Evolutionary conservation across 2,329 filamentous ascomycete genomes (phyloP).

Genomic region (Pezicula radicicola): DNA sequence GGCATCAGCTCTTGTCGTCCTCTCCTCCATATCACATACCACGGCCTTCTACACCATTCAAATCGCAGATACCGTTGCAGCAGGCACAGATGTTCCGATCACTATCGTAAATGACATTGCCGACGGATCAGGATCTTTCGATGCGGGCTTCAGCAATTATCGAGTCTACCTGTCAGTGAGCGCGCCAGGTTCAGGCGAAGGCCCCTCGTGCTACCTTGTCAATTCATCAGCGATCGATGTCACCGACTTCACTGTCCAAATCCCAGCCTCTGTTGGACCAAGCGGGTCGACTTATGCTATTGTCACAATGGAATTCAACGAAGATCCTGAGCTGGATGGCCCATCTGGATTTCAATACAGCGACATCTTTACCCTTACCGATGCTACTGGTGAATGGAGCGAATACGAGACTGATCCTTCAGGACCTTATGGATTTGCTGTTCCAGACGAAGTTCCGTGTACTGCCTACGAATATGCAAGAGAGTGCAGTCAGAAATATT

Average conservation of each 20-base stretch:
- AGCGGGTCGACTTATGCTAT: conserved; percentile 28
- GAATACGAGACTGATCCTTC: background rate
- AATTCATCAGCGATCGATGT: conserved; percentile 26
- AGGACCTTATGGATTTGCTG: background rate
- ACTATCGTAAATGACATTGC: conserved; percentile 28
- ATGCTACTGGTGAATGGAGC: background rate
- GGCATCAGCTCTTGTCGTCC: background rate
- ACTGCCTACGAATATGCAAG: background rate
- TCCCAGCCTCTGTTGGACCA: conserved; percentile 29
- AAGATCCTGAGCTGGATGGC: conserved; percentile 2
- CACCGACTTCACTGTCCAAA: conserved; percentile 24
- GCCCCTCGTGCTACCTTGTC: conserved; percentile 30
- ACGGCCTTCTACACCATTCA: conserved; percentile 6
- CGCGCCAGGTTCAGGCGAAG: conserved; percentile 25
- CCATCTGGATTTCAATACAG: conserved; percentile 5
- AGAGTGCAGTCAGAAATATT: background rate
- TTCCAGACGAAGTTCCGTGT: background rate
- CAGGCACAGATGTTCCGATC: conserved; percentile 21
- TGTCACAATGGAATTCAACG: conserved; percentile 13
- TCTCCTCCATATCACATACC: background rate
- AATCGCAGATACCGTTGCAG: conserved; percentile 6
- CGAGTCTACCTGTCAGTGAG: conserved; percentile 31
- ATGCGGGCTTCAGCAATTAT: conserved; percentile 21
- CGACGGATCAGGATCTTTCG: conserved; percentile 21
- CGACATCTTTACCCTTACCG: background rate